Base-by-base conservation (phyloP, 225 moss, liverwort and hornwort genomes). In the Pleurozium schreberi region DNA sequence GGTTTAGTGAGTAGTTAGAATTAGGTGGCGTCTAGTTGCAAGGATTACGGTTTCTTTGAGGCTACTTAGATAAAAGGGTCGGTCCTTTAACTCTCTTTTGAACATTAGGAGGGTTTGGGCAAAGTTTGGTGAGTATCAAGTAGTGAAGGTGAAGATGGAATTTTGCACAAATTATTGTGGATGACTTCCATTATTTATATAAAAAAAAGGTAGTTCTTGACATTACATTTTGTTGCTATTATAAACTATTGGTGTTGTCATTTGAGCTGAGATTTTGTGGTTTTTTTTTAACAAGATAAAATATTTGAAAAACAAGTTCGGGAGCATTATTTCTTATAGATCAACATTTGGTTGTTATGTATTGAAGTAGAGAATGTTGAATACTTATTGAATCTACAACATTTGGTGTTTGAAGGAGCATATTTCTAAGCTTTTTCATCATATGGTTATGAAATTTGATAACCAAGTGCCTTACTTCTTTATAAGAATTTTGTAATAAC, bases 31-130 rank as follows among this genome's bases (percentile, higher is more conserved):
- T n/a, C n/a, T n/a, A n/a, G n/a, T n/a, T n/a, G n/a, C n/a, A n/a
- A n/a, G n/a, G n/a, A n/a, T n/a, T n/a, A n/a, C n/a, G n/a, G n/a
- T n/a, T n/a, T n/a, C n/a, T n/a, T 28, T 28, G 28, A 61, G 13
- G 13, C 61, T 61, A 61, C 9, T 61, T 28, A 9, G 28, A 27
- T 3, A 7, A 61, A 16, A 33, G 1, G 64, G 8, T 64, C 17
- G 64, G 33, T 16, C 11, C 8, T 3, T 17, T 64, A 8, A n/a
- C n/a, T 9, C 64, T 31, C 14, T 63, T 16, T 25, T 64, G 5
- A 9, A 33, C 9, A 2, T 16, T 34, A 64, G 2, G 19, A 65
- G 1, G 10, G 1, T 18, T 9, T 65, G 1, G 10, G 6, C 1
- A 19, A 65, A 65, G 10, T 65, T 36, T 65, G 5, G 36, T 36